Conservation (phyloP, 164 flowering plant genomes). For the Vitis labrusca region DNA sequence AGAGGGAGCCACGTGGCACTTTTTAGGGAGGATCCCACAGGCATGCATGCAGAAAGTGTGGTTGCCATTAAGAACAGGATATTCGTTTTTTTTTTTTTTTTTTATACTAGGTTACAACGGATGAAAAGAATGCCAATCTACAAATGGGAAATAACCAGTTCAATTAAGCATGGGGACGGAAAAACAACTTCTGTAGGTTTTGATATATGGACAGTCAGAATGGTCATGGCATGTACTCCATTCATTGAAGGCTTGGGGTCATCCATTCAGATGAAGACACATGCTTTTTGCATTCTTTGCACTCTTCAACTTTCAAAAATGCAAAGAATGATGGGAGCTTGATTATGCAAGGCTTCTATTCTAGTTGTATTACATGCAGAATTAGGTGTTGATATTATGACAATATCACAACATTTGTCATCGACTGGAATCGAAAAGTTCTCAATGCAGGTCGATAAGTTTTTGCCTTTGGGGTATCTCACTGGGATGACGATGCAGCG, state of each 20-base stretch:
- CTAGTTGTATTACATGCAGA: constrained; percentile 83
- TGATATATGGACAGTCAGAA: too few species aligned
- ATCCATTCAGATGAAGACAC: constrained; percentile 58
- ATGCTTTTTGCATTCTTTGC: constrained; percentile 78
- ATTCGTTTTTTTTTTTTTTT: too few species aligned
- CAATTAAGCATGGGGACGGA: too few species aligned
- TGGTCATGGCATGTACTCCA: constrained; percentile 24
- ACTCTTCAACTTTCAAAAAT: constrained; percentile 56
- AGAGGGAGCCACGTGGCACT: too few species aligned
- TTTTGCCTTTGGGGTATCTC: constrained; percentile 84
- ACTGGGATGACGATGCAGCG: constrained; percentile 76
- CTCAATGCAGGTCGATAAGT: constrained; percentile 45
- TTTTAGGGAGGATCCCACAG: too few species aligned
- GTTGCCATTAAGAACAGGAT: too few species aligned
- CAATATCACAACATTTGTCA: constrained; percentile 69
- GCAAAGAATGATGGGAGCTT: constrained; percentile 56
- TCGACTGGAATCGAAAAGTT: constrained; percentile 74
- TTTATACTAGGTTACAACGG: too few species aligned
- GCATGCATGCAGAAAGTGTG: too few species aligned
- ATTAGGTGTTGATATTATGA: constrained; percentile 76
- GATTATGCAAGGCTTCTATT: constrained; percentile 74
- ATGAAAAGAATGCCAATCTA: too few species aligned
- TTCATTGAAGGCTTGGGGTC: constrained; percentile 83
- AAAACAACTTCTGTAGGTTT: too few species aligned
- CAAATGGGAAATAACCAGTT: too few species aligned